phyloP scores from a whole-genome alignment of 768 basidiomycete species.

The Amanita fuliginea region DNA sequence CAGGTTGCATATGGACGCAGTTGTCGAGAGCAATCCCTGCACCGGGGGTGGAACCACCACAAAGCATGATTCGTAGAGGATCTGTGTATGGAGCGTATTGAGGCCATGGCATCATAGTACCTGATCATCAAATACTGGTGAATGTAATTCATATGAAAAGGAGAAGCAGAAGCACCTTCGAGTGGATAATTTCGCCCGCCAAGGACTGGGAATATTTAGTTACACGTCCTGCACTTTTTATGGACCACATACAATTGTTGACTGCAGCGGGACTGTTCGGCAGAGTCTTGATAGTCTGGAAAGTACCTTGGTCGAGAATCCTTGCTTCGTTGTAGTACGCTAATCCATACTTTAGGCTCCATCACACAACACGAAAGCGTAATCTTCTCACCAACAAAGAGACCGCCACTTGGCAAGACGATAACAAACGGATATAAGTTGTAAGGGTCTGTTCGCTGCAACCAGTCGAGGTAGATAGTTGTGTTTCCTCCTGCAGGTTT shows the following conservation, averaged over 20 bases:
- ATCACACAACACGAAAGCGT: background rate
- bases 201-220: slow-evolving; percentile 26
- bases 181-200: slow-evolving; percentile 72
- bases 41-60: slow-evolving; percentile 63
- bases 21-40: slow-evolving; percentile 49
- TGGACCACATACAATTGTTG: slow-evolving; percentile 36
- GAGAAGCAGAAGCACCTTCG: slow-evolving; percentile 27
- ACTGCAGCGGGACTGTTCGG: slow-evolving; percentile 74
- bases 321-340: slow-evolving; percentile 79
- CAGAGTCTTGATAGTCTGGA: slow-evolving; percentile 44
- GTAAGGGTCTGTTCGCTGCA: slow-evolving; percentile 65
- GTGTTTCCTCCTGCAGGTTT: slow-evolving; percentile 56
- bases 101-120: slow-evolving; percentile 58
- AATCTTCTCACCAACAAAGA: slow-evolving; percentile 51
- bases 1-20: slow-evolving; percentile 61
- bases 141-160: background rate
- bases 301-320: slow-evolving; percentile 55
- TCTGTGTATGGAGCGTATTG: slow-evolving; percentile 65
- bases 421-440: slow-evolving; percentile 74
- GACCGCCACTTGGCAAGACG: slow-evolving; percentile 54
- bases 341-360: slow-evolving; percentile 13
- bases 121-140: background rate
- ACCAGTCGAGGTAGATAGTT: slow-evolving; percentile 48
- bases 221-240: background rate
- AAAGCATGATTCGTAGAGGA: slow-evolving; percentile 57